Evolutionary conservation across 345 rosid species (phyloP), one percentile per base, ranked within the genome.

Genomic region (Dipteronia dyeriana): DNA sequence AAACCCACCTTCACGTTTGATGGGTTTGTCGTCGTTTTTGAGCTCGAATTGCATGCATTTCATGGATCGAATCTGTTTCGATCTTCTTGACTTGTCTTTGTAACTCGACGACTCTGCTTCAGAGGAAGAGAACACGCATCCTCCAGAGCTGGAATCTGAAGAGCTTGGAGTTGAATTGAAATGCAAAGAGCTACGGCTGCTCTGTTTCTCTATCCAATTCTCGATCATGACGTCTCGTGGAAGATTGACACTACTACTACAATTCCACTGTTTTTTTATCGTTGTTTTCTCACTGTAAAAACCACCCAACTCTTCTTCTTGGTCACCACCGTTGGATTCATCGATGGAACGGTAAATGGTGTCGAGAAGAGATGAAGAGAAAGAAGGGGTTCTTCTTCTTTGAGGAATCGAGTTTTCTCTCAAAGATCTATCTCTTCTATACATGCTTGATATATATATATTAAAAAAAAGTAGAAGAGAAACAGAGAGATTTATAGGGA

Each of bases 291-390:
- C 84, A 51, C 22, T 71, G 67, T 60, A 79, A 61, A 51, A 68
- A 4, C 79, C 59, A 5, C 78, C 60, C 3, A 69, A 41, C 13
- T 77, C 80, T 26, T 51, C 74, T 39, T 80, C 69, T 1, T 74
- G 38, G 4, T 34, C 38, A 34, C 38, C 75, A 17, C 72, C 85
- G 17, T 34, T 72, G 9, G 96, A 70, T 57, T 88, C 86, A 25
- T 92, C 96, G 9, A 88, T 87, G 20, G 97, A 94, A 41, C 91
- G 93, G 78, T 85, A 90, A 61, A 94, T 87, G 49, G 95, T 75
- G 41, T 94, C 98, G 17, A 94, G 94, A 60, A 92, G 85, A 62
- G 90, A 84, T 5, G 98, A 92, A 76, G 98, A 94, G 86, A 94
- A 94, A 53, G 98, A 94, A 26, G 95, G 93, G 64, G 92, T 86